Evolutionary conservation across 805 yeast genomes (phyloP).

Genomic region (Lipomyces sp.): DNA sequence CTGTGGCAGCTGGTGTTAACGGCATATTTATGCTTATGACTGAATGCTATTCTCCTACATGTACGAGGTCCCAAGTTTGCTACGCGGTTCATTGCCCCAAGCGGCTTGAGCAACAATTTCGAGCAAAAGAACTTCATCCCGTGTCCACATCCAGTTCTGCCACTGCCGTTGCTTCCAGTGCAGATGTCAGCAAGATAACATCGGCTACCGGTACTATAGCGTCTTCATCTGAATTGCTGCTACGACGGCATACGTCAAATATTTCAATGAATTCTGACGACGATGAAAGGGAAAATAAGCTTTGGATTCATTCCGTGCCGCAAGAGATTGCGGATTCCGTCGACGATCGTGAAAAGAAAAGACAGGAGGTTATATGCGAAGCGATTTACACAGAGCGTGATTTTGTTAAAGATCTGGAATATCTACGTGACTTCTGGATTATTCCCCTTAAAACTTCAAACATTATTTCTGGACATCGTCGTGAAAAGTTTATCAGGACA

Average conservation of each 20-base stretch:
- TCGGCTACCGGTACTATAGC: conserved; percentile 46
- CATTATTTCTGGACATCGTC: conserved; percentile 80
- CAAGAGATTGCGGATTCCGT: conserved; percentile 70
- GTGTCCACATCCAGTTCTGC: neutral
- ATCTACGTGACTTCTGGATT: conserved; percentile 89
- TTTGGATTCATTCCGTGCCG: conserved; percentile 93
- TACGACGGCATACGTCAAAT: conserved; percentile 19
- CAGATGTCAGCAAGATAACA: conserved; percentile 39
- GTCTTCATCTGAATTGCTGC: too few species aligned
- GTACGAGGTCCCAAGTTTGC: conserved; percentile 82
- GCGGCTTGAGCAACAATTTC: conserved; percentile 90
- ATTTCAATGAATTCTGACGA: conserved; percentile 43
- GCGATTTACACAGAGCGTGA: conserved; percentile 91
- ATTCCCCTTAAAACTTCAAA: conserved; percentile 83
- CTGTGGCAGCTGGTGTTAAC: conserved; percentile 41
- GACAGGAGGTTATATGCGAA: conserved; percentile 95
- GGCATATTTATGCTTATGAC: conserved; percentile 92
- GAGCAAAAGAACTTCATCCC: conserved; percentile 51
- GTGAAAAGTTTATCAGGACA: conserved; percentile 86
- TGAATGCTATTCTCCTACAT: conserved; percentile 95
- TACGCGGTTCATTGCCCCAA: conserved; percentile 96
- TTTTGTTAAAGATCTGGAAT: conserved; percentile 90
- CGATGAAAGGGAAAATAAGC: conserved; percentile 71
- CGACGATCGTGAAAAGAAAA: conserved; percentile 78
- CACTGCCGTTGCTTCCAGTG: neutral